Evolutionary conservation across 129 eudicot species (phyloP).

Genomic region (Centaurea solstitialis): DNA sequence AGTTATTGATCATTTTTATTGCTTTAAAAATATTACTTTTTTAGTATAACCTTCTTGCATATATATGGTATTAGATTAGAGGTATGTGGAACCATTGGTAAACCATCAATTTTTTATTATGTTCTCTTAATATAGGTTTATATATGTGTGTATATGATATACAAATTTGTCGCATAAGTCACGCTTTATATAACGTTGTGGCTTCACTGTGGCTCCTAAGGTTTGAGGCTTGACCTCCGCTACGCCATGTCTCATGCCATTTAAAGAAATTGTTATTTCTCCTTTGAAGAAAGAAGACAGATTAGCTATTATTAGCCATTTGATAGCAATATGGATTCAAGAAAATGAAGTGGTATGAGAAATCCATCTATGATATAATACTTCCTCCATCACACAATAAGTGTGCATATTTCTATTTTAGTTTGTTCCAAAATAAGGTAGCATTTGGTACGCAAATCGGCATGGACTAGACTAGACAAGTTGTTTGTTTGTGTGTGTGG

Average conservation of each 20-base stretch:
- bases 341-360: background rate
- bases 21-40: background rate
- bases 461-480: too few species aligned
- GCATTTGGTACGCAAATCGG: too few species aligned
- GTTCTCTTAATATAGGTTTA: background rate
- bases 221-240: background rate
- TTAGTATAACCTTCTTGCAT: background rate
- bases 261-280: background rate
- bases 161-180: background rate
- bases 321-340: background rate
- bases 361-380: background rate
- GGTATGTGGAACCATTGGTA: background rate
- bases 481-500: too few species aligned
- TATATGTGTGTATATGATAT: background rate
- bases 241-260: background rate
- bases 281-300: background rate
- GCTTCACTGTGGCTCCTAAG: background rate
- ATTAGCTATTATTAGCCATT: background rate
- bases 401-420: background rate
- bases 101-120: background rate
- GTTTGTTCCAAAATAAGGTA: background rate
- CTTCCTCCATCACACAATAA: background rate
- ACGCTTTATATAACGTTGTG: background rate
- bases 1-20: background rate
- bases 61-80: background rate